A percentile compares a stretch with the other conserved stretches of the same genome.
phyloP scores from a whole-genome alignment of 169 alveolate genomes.

The Plasmodium cynomolgi region DNA sequence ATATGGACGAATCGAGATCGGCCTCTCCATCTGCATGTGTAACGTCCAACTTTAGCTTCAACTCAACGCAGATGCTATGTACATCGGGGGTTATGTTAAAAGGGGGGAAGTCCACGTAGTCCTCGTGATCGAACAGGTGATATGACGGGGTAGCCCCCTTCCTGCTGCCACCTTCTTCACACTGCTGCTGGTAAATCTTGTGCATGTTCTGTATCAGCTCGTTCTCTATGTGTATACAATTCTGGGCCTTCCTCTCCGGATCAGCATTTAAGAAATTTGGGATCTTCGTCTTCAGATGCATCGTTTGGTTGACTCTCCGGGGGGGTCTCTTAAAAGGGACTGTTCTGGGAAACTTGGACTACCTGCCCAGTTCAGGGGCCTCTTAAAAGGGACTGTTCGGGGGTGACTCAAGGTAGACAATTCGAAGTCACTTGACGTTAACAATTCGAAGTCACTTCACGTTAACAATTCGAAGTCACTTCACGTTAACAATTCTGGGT shows the following conservation, averaged over 20 bases:
- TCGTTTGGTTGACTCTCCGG: neutral
- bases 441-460: neutral
- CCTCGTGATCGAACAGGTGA: neutral
- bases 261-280: neutral
- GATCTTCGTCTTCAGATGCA: constrained; percentile 26
- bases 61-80: constrained; percentile 21
- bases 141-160: neutral
- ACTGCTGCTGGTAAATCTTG: constrained; percentile 4
- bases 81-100: constrained; percentile 11
- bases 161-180: neutral
- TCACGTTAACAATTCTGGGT: neutral
- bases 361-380: too few species aligned
- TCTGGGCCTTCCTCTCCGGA: neutral
- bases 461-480: neutral
- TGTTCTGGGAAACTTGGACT: neutral
- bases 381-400: too few species aligned
- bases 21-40: constrained; percentile 7
- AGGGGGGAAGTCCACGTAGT: neutral
- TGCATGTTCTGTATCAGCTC: constrained; percentile 22
- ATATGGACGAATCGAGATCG: neutral
- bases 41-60: constrained; percentile 29
- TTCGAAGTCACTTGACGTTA: neutral
- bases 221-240: constrained; percentile 1
- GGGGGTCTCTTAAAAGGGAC: neutral
- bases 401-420: neutral